Evolutionary conservation across 345 rosid genomes (phyloP).

Genomic region (Angophora floribunda): DNA sequence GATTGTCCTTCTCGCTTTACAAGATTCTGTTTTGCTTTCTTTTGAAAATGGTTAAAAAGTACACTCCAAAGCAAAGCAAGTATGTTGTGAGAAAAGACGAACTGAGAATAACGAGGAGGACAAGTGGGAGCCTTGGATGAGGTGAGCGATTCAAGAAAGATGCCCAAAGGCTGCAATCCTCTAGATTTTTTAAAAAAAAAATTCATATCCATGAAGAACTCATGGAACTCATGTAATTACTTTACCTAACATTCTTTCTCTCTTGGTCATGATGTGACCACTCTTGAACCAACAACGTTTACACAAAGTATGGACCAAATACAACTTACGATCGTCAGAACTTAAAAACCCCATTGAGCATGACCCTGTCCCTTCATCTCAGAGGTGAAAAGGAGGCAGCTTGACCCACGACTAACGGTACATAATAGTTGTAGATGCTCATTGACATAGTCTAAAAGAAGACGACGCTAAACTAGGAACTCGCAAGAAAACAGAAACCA

Average conservation of each 20-base stretch:
- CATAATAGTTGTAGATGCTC: neutral
- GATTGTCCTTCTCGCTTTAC: neutral
- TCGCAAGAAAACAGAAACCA: neutral
- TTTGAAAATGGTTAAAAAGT: neutral
- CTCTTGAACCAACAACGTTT: neutral
- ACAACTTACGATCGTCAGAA: neutral
- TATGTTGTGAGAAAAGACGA: neutral
- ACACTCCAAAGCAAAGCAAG: neutral
- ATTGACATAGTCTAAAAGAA: neutral
- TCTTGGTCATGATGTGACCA: neutral
- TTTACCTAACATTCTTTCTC: neutral
- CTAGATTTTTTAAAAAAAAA: neutral
- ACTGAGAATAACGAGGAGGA: neutral
- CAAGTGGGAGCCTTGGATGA: neutral
- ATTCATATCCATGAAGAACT: neutral
- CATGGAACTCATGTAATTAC: neutral
- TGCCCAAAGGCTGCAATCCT: neutral
- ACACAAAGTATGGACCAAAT: neutral
- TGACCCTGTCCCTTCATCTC: neutral
- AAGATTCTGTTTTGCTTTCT: neutral
- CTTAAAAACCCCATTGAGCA: neutral
- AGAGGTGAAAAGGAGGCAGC: neutral
- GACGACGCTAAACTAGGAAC: neutral
- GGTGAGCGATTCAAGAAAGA: neutral
- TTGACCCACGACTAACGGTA: neutral